Evolutionary conservation across 345 rosid species (phyloP).

Genomic region (Firmiana major): DNA sequence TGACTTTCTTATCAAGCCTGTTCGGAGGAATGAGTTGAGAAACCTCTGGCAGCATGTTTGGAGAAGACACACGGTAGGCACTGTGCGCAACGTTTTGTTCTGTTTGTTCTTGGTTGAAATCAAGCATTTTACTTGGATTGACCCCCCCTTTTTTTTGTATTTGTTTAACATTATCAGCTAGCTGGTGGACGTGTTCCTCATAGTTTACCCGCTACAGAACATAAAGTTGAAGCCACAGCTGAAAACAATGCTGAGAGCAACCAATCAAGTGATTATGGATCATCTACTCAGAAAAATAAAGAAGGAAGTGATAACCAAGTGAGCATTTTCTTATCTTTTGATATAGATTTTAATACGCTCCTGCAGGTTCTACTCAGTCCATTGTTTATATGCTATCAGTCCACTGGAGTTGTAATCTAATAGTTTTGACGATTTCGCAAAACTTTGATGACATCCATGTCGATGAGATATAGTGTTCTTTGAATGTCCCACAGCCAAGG

Average conservation of each 20-base stretch:
- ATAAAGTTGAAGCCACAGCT: constrained; percentile 38
- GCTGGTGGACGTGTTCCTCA: constrained; percentile 32
- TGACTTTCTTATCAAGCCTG: constrained; percentile 72
- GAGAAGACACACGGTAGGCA: constrained; percentile 50
- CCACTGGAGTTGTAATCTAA: background rate
- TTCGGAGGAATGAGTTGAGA: constrained; percentile 70
- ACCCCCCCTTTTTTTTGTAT: background rate
- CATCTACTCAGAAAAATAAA: constrained; percentile 29
- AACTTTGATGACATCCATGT: background rate
- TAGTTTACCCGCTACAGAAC: constrained; percentile 29
- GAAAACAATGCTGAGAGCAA: constrained; percentile 48
- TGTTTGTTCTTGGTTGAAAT: background rate
- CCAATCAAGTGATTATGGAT: constrained; percentile 42
- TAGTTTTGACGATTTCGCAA: background rate
- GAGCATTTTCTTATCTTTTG: constrained; percentile 7
- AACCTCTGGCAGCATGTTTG: constrained; percentile 55
- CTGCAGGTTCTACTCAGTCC: background rate
- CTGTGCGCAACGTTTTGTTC: background rate
- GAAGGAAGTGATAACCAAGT: constrained; percentile 46
- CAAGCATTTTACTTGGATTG: constrained; percentile 3
- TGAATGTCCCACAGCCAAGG: background rate
- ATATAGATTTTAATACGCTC: background rate
- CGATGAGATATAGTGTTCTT: too few relatives aligned
- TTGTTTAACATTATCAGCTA: constrained; percentile 28
- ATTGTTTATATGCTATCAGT: background rate